A percentile compares a stretch with the other conserved stretches of the same genome.
Conservation (phyloP, 208 protist species). For the Acanthamoeba triangularis region DNA sequence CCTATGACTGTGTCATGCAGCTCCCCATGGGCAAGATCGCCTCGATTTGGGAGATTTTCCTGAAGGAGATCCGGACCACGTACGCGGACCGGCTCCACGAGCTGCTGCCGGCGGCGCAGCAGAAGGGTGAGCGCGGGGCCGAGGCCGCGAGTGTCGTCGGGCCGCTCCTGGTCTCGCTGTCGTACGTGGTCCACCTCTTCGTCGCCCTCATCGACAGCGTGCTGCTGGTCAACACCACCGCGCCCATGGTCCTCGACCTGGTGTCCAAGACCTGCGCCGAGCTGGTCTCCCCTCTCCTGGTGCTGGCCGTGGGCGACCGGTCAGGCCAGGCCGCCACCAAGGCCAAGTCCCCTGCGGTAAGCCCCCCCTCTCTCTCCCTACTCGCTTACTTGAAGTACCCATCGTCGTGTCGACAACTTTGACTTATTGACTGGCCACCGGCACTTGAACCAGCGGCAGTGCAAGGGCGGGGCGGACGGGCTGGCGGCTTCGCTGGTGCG, state of each 20-base stretch:
- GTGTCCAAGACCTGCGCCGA: constrained; percentile 52
- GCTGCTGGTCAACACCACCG: constrained; percentile 56
- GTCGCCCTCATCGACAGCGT: constrained; percentile 58
- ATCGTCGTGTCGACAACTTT: too few species aligned
- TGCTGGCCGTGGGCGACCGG: background rate
- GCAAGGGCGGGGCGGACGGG: background rate
- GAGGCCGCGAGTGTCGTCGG: background rate
- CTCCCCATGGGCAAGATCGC: constrained; percentile 69
- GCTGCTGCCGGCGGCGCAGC: constrained; percentile 2
- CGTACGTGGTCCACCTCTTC: constrained; percentile 67
- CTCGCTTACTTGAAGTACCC: too few species aligned
- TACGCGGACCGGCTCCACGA: background rate
- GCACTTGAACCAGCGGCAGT: background rate
- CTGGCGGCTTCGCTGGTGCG: background rate
- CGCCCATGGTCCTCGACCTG: constrained; percentile 52
- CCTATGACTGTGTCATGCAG: constrained; percentile 71
- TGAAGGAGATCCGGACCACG: background rate
- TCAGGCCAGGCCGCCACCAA: background rate
- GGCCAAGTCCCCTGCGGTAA: background rate
- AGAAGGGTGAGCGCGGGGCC: background rate
- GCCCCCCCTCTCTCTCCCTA: too few species aligned
- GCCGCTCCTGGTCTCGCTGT: constrained; percentile 16
- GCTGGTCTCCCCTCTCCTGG: constrained; percentile 23
- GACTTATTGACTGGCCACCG: too few species aligned
- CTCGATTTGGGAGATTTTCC: constrained; percentile 65